Evolutionary conservation across 2,329 filamentous ascomycete genomes (phyloP).

Genomic region (Fusarium poae): DNA sequence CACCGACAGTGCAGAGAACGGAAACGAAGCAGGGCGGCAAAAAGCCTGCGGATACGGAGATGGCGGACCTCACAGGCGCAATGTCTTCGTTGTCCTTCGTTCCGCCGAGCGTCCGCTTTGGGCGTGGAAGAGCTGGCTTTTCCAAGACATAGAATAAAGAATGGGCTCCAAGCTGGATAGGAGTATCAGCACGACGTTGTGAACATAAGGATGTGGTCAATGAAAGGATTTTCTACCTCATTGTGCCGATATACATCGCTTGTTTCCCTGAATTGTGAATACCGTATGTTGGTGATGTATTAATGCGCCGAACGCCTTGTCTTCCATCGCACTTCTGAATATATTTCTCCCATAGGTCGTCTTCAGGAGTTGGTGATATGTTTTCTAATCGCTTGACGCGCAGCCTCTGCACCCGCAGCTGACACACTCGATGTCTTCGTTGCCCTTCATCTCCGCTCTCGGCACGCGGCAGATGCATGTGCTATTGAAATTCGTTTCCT

Average conservation of each 20-base stretch:
- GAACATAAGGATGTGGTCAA: slow-evolving; percentile 49
- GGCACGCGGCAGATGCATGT: slow-evolving; percentile 98
- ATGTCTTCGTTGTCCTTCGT: slow-evolving; percentile 81
- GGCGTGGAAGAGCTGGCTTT: slow-evolving; percentile 68
- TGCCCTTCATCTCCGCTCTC: slow-evolving; percentile 87
- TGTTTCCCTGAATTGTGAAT: slow-evolving; percentile 19
- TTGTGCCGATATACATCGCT: slow-evolving; percentile 32
- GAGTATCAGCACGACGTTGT: slow-evolving; percentile 54
- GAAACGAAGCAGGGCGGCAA: slow-evolving; percentile 39
- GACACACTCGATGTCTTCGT: slow-evolving; percentile 91
- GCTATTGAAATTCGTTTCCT: slow-evolving; percentile 98
- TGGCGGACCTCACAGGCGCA: slow-evolving; percentile 73
- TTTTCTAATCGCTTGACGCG: slow-evolving; percentile 79
- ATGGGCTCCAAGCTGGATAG: slow-evolving; percentile 41
- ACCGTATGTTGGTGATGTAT: slow-evolving; percentile 24
- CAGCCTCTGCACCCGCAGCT: slow-evolving; percentile 95
- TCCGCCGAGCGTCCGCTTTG: slow-evolving; percentile 75
- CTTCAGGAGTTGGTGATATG: not conserved
- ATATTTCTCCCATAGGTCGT: not conserved
- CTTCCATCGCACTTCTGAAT: slow-evolving; percentile 14
- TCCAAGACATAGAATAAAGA: slow-evolving; percentile 57
- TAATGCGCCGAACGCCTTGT: slow-evolving; percentile 47
- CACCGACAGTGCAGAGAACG: slow-evolving; percentile 25
- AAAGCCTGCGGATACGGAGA: slow-evolving; percentile 61
- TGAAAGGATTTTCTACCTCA: slow-evolving; percentile 56